Percentiles rank a stretch among this genome's conserved stretches.
These are phyloP conservation scores for Colletotrichum horii DNA, from an alignment of 2,329 filamentous ascomycete species.

Conservation along the genomic window DNA sequence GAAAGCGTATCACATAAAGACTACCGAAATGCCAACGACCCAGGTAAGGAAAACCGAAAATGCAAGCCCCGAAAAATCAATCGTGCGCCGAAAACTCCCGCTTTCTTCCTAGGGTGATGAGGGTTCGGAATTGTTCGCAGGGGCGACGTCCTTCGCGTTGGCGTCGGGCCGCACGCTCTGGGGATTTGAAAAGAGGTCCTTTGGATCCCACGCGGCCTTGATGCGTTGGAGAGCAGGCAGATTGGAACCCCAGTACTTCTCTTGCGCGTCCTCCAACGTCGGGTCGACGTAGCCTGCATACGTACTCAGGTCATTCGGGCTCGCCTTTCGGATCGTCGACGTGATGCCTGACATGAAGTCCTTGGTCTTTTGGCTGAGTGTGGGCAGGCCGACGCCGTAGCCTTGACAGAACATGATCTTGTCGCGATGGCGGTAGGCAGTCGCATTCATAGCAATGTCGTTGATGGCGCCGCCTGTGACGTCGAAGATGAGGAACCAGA, in stretches of 20 bases:
- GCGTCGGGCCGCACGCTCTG: conserved; percentile 53
- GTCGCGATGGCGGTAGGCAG: conserved; percentile 68
- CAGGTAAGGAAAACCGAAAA: neutral
- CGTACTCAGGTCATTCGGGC: conserved; percentile 48
- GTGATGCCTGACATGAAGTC: conserved; percentile 59
- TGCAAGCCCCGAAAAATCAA: neutral
- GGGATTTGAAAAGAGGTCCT: conserved; percentile 62
- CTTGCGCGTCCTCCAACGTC: conserved; percentile 47
- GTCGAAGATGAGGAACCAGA: conserved; percentile 70
- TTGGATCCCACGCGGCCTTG: conserved; percentile 58
- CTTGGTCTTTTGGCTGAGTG: conserved; percentile 49
- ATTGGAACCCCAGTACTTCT: conserved; percentile 62
- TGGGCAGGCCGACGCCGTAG: conserved; percentile 58
- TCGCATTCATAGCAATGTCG: conserved; percentile 59
- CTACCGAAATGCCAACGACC: neutral
- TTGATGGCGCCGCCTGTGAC: conserved; percentile 64
- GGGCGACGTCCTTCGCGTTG: neutral
- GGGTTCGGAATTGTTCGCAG: neutral
- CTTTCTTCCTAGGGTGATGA: conserved; percentile 11
- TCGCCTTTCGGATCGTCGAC: conserved; percentile 40
- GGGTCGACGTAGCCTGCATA: conserved; percentile 71
- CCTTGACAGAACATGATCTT: conserved; percentile 68
- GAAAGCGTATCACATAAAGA: neutral
- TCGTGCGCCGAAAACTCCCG: conserved; percentile 2
- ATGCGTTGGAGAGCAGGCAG: conserved; percentile 50